These are phyloP conservation scores for Rhodotorula sp. DNA, from an alignment of 1,284 basidiomycete genomes.

Conservation along the genomic window DNA sequence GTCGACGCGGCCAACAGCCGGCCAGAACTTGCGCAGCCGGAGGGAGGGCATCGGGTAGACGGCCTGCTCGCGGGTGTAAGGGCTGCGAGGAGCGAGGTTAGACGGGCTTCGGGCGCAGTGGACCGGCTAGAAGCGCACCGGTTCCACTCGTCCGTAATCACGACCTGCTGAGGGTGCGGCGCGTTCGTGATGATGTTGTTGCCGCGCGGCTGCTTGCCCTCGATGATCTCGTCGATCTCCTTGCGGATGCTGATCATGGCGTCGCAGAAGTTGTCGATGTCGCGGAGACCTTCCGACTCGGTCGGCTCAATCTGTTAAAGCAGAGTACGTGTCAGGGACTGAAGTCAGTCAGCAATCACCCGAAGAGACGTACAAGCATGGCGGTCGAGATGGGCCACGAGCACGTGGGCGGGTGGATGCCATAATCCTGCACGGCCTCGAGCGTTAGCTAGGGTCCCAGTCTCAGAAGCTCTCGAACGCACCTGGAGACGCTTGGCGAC, in stretches of 20 bases:
- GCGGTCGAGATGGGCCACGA: slow-evolving; percentile 93
- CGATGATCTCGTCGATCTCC: slow-evolving; percentile 84
- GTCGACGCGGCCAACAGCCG: slow-evolving; percentile 81
- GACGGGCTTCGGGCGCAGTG: not conserved
- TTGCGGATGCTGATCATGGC: slow-evolving; percentile 93
- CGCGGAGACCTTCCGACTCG: slow-evolving; percentile 86
- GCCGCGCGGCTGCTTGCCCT: slow-evolving; percentile 78
- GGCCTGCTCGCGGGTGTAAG: slow-evolving; percentile 81
- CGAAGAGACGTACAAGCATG: slow-evolving; percentile 58
- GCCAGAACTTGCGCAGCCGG: slow-evolving; percentile 88
- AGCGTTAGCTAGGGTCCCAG: no score
- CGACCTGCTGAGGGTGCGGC: slow-evolving; percentile 79
- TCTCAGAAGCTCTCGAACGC: no score
- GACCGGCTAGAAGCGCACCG: slow-evolving; percentile 56
- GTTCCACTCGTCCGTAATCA: slow-evolving; percentile 78
- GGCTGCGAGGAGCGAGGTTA: slow-evolving; percentile 56
- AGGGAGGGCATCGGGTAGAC: slow-evolving; percentile 80
- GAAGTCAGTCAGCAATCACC: not conserved
- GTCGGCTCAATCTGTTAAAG: slow-evolving; percentile 79
- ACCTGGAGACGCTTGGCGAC: slow-evolving; percentile 81
- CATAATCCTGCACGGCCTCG: slow-evolving; percentile 58
- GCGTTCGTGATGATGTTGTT: slow-evolving; percentile 93
- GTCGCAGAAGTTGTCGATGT: slow-evolving; percentile 90
- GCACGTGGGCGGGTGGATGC: slow-evolving; percentile 87
- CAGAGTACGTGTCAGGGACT: no score